Evolutionary conservation across 2,329 filamentous ascomycete species (phyloP).

Genomic region (Pleurostoma richardsiae): DNA sequence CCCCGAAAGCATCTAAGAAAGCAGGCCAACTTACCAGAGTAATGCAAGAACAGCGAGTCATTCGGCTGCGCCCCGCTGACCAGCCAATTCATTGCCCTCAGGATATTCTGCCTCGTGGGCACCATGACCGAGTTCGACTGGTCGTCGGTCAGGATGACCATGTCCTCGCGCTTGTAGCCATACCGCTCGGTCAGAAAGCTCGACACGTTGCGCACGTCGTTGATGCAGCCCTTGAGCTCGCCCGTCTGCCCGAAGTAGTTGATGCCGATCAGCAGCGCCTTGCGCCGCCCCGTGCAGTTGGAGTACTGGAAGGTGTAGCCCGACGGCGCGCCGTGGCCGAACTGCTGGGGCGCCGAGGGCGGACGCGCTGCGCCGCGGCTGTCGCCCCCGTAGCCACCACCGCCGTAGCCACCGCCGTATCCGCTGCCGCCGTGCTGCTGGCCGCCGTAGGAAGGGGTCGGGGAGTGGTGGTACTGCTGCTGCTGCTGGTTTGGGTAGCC

Average conservation of each 20-base stretch:
- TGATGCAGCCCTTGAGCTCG: conserved; percentile 73
- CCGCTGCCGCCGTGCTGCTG: too few species aligned
- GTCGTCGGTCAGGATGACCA: conserved; percentile 75
- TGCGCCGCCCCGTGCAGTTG: conserved; percentile 66
- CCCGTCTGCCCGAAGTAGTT: conserved; percentile 73
- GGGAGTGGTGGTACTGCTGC: not conserved
- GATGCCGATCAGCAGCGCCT: conserved; percentile 73
- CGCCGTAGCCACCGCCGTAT: conserved; percentile 24
- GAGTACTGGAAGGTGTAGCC: conserved; percentile 73
- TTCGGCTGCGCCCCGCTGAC: conserved; percentile 67
- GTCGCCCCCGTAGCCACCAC: conserved; percentile 33
- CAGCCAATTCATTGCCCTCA: conserved; percentile 72
- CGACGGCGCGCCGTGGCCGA: conserved; percentile 63
- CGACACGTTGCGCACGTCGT: conserved; percentile 74
- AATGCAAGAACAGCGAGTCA: conserved; percentile 73
- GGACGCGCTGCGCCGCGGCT: conserved; percentile 33
- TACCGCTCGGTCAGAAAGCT: conserved; percentile 63
- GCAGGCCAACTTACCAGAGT: too few species aligned
- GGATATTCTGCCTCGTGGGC: conserved; percentile 71
- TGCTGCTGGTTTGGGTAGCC: not conserved
- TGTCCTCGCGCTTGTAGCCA: conserved; percentile 71
- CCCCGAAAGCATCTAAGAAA: not conserved
- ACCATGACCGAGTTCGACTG: conserved; percentile 64
- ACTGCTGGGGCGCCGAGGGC: conserved; percentile 47
- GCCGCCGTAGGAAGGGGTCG: too few species aligned